These are phyloP conservation scores for Vitis cinerea DNA, from an alignment of 164 flowering plant genomes.

Conservation along the genomic window DNA sequence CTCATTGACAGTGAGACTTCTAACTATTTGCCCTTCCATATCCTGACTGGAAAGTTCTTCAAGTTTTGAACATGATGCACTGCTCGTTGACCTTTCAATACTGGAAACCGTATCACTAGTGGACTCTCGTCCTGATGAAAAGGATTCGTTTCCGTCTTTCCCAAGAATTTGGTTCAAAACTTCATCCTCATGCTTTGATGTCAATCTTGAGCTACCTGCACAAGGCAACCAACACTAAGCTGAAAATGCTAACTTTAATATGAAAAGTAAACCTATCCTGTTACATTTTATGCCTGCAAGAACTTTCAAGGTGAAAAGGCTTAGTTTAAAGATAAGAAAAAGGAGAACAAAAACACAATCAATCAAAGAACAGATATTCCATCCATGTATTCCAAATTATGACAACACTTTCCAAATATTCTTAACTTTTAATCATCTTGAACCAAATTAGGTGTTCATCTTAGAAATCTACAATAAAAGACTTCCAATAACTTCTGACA, in stretches of 20 bases:
- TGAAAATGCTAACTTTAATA: not conserved
- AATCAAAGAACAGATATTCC: no score
- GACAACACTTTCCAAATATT: no score
- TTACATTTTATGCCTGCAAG: no score
- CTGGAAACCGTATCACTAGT: constrained; percentile 10
- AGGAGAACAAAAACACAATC: no score
- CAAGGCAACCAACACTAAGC: not conserved
- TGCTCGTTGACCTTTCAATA: constrained; percentile 28
- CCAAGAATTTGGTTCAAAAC: constrained; percentile 54
- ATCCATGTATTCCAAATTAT: no score
- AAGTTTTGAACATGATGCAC: constrained; percentile 43
- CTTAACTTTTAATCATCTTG: no score
- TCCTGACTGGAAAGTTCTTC: constrained; percentile 25
- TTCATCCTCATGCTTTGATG: constrained; percentile 54
- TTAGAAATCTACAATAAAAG: no score
- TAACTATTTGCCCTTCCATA: constrained; percentile 29
- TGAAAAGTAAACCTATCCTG: no score
- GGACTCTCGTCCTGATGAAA: constrained; percentile 27
- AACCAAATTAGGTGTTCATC: no score
- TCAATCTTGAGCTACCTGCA: constrained; percentile 55
- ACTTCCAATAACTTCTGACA: no score
- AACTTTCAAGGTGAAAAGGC: no score
- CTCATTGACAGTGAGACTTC: constrained; percentile 26
- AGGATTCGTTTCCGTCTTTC: constrained; percentile 33
- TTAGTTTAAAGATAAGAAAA: no score